Percentiles rank a stretch among this genome's conserved stretches.
phyloP scores from a whole-genome alignment of 305 asterid genomes.

The Fraxinus velutina region DNA sequence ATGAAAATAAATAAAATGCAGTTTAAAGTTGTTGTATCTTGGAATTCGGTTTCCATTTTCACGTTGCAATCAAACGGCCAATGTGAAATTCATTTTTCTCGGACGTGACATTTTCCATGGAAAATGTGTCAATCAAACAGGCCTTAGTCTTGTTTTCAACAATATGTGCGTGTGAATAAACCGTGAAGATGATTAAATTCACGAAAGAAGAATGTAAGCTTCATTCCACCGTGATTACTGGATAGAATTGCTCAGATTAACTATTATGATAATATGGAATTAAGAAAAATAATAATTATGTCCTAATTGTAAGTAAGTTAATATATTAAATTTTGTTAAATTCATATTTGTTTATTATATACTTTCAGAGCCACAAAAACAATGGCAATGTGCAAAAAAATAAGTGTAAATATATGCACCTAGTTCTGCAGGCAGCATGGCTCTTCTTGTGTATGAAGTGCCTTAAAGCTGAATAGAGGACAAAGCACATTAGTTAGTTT shows the following conservation, averaged over 20 bases:
- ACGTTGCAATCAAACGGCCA: too few relatives aligned
- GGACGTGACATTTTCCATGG: too few relatives aligned
- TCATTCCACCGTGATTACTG: not conserved
- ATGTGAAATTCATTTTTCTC: too few relatives aligned
- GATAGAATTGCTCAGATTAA: not conserved
- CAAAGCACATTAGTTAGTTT: not conserved
- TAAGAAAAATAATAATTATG: not conserved
- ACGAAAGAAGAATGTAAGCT: not conserved
- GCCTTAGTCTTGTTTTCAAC: not conserved
- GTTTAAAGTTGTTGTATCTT: too few relatives aligned
- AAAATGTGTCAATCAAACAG: too few relatives aligned
- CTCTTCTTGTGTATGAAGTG: not conserved
- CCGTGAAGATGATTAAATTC: not conserved
- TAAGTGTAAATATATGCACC: not conserved
- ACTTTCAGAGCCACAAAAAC: not conserved
- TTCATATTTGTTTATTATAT: not conserved
- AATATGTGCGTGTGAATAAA: not conserved
- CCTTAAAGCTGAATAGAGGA: not conserved
- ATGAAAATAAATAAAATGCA: too few relatives aligned
- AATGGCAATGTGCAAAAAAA: not conserved
- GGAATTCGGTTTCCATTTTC: too few relatives aligned
- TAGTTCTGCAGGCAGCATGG: not conserved
- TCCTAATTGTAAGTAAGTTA: not conserved
- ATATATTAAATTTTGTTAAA: too few relatives aligned
- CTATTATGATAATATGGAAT: not conserved